Conservation (phyloP, 2,329 filamentous ascomycete genomes). For the Fonsecaea multimorphosa region DNA sequence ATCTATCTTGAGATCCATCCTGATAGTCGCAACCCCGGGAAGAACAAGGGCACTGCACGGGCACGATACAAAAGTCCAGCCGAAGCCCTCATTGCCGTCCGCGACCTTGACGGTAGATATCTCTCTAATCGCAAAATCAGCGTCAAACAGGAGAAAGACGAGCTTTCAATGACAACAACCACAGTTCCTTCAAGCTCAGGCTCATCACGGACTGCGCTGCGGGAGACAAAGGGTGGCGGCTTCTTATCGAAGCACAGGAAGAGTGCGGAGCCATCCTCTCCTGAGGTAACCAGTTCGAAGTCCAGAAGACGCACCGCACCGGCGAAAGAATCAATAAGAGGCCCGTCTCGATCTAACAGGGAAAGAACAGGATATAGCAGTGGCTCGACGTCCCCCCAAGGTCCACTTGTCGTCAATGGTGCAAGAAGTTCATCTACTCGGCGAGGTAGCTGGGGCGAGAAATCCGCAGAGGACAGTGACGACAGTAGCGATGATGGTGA, state of each 20-base stretch:
- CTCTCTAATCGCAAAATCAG: constrained; percentile 27
- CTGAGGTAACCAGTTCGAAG: neutral
- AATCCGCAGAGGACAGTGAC: constrained; percentile 26
- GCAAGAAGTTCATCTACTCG: constrained; percentile 22
- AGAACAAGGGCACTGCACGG: constrained; percentile 35
- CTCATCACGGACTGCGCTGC: neutral
- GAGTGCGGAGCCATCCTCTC: constrained; percentile 2
- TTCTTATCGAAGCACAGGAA: constrained; percentile 8
- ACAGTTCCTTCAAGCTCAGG: neutral
- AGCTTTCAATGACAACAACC: neutral
- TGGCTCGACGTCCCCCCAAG: constrained; percentile 20
- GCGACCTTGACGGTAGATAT: constrained; percentile 25
- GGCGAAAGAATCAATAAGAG: constrained; percentile 2
- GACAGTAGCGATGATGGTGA: constrained; percentile 28
- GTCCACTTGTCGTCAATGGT: constrained; percentile 37
- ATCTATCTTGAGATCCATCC: constrained; percentile 36
- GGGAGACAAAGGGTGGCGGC: neutral
- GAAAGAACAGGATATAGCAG: constrained; percentile 7
- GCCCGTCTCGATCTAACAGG: neutral
- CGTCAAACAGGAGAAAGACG: constrained; percentile 25
- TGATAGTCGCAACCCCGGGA: constrained; percentile 26
- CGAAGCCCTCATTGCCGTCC: constrained; percentile 32
- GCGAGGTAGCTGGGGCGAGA: constrained; percentile 17
- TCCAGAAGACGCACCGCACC: neutral
- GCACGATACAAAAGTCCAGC: constrained; percentile 27